These are phyloP conservation scores for Panaeolus papilionaceus DNA, from an alignment of 768 basidiomycete species.

Conservation along the genomic window DNA sequence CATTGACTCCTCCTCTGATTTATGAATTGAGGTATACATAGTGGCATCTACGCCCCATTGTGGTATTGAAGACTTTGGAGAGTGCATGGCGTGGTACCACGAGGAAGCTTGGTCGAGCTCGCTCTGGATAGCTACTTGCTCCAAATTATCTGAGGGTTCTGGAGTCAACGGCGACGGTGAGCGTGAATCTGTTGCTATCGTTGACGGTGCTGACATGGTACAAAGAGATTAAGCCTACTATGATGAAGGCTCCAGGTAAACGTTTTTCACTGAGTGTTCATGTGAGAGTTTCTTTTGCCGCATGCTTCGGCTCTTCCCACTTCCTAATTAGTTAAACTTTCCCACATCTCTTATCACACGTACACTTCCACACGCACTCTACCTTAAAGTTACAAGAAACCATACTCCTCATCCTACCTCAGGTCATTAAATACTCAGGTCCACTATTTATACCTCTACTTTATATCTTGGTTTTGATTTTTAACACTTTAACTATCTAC, in stretches of 20 bases:
- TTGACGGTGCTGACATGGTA: conserved; percentile 66
- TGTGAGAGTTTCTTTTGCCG: conserved; percentile 12
- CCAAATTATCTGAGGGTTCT: conserved; percentile 61
- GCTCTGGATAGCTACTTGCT: conserved; percentile 55
- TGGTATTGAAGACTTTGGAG: conserved; percentile 45
- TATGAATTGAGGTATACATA: conserved; percentile 44
- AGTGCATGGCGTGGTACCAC: conserved; percentile 61
- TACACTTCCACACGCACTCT: background rate
- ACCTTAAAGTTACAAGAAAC: no score
- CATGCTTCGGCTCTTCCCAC: background rate
- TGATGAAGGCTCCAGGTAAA: conserved; percentile 24
- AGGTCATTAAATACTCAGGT: conserved; percentile 7
- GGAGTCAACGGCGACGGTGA: conserved; percentile 78
- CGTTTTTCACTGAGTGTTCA: conserved; percentile 18
- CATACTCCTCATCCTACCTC: background rate
- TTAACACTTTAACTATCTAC: background rate
- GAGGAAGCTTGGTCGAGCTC: conserved; percentile 55
- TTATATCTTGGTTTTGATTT: background rate
- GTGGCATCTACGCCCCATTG: conserved; percentile 51
- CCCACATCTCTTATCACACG: background rate
- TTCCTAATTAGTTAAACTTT: background rate
- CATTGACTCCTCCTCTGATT: conserved; percentile 60
- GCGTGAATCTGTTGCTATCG: conserved; percentile 62
- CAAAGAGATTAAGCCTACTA: conserved; percentile 24
- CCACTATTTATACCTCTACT: background rate